Evolutionary conservation across 805 yeast species (phyloP).

Genomic region (Starmerella geochares): DNA sequence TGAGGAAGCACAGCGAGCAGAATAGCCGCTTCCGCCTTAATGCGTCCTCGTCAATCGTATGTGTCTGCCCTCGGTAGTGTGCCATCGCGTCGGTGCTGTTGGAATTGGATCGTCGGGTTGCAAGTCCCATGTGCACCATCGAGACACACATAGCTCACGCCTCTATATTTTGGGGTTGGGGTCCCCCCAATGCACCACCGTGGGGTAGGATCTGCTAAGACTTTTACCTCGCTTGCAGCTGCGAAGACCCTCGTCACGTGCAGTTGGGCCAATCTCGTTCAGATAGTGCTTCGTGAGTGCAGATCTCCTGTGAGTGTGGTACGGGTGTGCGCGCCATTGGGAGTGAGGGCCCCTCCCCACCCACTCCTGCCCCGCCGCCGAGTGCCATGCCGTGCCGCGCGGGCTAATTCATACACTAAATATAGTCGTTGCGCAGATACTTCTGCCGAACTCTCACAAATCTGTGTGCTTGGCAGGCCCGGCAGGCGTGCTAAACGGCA

Average conservation of each 20-base stretch:
- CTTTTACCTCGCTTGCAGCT: neutral
- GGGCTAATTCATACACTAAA: too few relatives aligned
- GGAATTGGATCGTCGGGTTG: neutral
- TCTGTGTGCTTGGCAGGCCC: too few relatives aligned
- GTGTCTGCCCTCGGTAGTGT: neutral
- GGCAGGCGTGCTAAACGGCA: too few relatives aligned
- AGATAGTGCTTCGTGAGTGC: neutral
- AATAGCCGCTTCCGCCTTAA: constrained; percentile 14
- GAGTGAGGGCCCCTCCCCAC: too few relatives aligned
- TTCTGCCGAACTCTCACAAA: too few relatives aligned
- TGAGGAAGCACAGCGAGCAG: constrained; percentile 18
- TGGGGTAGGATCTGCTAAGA: constrained; percentile 1
- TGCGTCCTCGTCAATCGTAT: neutral
- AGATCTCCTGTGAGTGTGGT: too few relatives aligned
- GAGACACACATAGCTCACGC: constrained; percentile 1
- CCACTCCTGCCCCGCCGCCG: too few relatives aligned
- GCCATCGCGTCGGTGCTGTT: neutral
- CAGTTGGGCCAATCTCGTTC: neutral
- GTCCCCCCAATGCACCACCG: constrained; percentile 3
- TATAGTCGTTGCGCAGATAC: too few relatives aligned
- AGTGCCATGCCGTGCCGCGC: too few relatives aligned
- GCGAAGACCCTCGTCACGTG: neutral
- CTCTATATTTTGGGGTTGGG: constrained; percentile 8
- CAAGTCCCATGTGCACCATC: neutral
- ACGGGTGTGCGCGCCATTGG: too few relatives aligned